phyloP scores from a whole-genome alignment of 164 flowering plant species.

The Chimonanthus salicifolius region DNA sequence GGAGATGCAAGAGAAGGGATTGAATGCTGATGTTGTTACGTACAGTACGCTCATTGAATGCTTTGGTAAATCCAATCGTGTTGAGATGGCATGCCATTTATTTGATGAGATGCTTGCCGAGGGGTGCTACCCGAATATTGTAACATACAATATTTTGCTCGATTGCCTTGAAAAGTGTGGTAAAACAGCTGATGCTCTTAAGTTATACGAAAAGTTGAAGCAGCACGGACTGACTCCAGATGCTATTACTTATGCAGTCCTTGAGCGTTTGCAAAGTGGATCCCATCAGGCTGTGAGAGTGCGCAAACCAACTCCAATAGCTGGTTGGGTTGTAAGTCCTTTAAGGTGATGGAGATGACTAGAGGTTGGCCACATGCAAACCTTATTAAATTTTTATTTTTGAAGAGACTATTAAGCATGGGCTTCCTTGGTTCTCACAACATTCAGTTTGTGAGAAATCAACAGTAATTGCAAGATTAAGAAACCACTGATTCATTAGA shows the following conservation, averaged over 20 bases:
- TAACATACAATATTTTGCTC: conserved; percentile 86
- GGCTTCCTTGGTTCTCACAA: background rate
- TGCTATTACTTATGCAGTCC: conserved; percentile 71
- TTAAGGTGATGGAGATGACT: conserved; percentile 35
- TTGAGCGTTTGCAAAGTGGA: conserved; percentile 81
- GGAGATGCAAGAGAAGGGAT: conserved; percentile 89
- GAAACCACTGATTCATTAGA: background rate
- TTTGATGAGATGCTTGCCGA: conserved; percentile 77
- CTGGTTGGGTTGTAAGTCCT: conserved; percentile 93
- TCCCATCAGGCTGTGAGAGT: conserved; percentile 42
- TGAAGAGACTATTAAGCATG: background rate
- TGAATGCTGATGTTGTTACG: conserved; percentile 89
- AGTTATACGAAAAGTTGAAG: conserved; percentile 75
- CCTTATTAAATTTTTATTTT: background rate
- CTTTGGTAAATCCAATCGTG: conserved; percentile 77
- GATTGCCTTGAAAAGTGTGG: conserved; percentile 87
- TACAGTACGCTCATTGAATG: conserved; percentile 95
- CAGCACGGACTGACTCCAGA: conserved; percentile 89
- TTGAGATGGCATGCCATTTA: conserved; percentile 79
- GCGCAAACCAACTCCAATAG: conserved; percentile 65
- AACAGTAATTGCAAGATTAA: too few species aligned
- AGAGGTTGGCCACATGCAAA: background rate
- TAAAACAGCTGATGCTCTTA: conserved; percentile 79
- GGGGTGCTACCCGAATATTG: conserved; percentile 80
- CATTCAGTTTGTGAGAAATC: background rate